Base-by-base conservation (phyloP, 1,284 basidiomycete species). In the Tylopilus sp. region DNA sequence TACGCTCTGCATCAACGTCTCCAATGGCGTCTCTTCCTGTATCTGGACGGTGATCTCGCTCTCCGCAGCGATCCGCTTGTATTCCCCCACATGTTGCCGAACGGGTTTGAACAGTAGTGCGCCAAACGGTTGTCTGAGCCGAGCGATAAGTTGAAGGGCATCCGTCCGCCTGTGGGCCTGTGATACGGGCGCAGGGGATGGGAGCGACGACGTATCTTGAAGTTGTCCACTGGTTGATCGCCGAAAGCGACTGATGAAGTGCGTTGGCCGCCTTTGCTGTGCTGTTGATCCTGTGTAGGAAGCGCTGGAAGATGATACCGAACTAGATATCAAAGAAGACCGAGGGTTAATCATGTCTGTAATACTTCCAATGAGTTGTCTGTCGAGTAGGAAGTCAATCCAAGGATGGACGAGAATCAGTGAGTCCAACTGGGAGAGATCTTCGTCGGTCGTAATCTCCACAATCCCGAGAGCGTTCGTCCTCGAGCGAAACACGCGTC, bases 41-140 rank as follows among this genome's bases (percentile, higher is more conserved):
- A 54, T 12, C 26, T n/a, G 53, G 2, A 55, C 46, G 0, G 7
- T 38, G 35, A 55, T 43, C 30, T 26, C 1, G 8, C 29, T 43
- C 26, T 51, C 46, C n/a, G 47, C 14, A 21, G 48, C 53, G 15
- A 51, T 37, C 17, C 53, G 28, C 43, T 30, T 41, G 14, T 44
- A 50, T 15, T 33, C 52, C 6, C 8, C 36, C 28, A 50, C 36
- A 10, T 43, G 35, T 2, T 50, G 36, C 14, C 48, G 50, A 5
- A 2, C 26, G 15, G 33, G 51, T 4, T 34, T 31, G 30, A 51
- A 5, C 20, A 51, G 21, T 15, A 51, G n/a, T 7, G 50, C 49
- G 7, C 50, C 35, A 2, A 51, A 51, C 2, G 50, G 50, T n/a
- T 46, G 35, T 21, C 20, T 39, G 15, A 46, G 35, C 15, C 44